These are phyloP conservation scores for Silene uniflora DNA, from an alignment of 148 eudicot species.

Conservation along the genomic window DNA sequence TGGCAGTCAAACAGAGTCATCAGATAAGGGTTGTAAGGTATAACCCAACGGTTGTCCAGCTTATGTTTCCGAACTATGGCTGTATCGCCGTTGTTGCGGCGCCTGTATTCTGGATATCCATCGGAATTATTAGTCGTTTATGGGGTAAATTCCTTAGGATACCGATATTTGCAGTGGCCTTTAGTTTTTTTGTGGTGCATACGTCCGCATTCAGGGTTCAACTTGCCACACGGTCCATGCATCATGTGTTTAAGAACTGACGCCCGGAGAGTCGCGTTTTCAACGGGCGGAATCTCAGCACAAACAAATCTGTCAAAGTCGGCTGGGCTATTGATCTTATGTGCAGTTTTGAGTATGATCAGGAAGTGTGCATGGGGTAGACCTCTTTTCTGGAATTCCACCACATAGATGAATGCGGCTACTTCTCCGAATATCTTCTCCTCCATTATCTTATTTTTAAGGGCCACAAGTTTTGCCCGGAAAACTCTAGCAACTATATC, in stretches of 20 bases:
- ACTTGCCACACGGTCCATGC: constrained; percentile 7
- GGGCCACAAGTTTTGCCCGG: background rate
- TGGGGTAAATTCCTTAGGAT: background rate
- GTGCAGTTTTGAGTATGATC: background rate
- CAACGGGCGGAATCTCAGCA: background rate
- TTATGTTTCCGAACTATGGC: background rate
- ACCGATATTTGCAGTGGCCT: background rate
- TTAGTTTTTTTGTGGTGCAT: background rate
- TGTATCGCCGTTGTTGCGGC: background rate
- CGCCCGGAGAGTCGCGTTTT: background rate
- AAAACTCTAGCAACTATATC: background rate
- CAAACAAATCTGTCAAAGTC: constrained; percentile 6
- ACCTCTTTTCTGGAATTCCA: background rate
- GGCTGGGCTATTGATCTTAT: background rate
- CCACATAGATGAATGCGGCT: background rate
- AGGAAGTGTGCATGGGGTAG: background rate
- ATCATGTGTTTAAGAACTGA: background rate
- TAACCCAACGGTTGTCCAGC: background rate
- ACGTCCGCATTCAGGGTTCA: background rate
- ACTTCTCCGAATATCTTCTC: background rate
- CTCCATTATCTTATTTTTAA: background rate
- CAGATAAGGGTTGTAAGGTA: background rate
- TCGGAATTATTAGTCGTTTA: background rate
- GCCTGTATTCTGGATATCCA: background rate
- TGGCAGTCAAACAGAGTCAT: background rate